phyloP scores from a whole-genome alignment of 495 filamentous ascomycete species.

The Penicillium pancosmium region DNA sequence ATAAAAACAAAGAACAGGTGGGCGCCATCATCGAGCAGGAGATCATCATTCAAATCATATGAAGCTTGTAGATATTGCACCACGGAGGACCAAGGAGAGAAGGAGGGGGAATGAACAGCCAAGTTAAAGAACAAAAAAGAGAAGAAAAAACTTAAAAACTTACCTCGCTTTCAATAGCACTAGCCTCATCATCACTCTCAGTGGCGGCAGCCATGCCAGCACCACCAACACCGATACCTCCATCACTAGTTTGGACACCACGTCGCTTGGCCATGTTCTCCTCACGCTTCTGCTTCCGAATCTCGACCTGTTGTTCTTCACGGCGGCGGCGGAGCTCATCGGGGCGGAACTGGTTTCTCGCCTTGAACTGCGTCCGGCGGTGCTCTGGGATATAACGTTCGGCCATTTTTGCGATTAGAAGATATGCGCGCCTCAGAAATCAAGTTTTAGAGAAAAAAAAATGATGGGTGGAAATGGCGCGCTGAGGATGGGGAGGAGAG shows the following conservation, averaged over 20 bases:
- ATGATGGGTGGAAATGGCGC: constrained; percentile 17
- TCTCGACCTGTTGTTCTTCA: constrained; percentile 99
- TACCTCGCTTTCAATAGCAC: constrained; percentile 95
- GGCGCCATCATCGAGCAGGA: not conserved
- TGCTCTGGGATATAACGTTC: constrained; percentile 99
- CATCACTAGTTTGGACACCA: constrained; percentile 82
- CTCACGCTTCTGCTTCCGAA: constrained; percentile 95
- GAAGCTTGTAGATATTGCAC: not conserved
- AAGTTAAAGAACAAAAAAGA: constrained; percentile 20
- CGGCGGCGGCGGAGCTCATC: constrained; percentile 98
- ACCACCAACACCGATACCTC: constrained; percentile 75
- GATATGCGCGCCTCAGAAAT: constrained; percentile 38
- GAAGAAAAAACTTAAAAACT: constrained; percentile 35
- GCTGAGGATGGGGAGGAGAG: constrained; percentile 29
- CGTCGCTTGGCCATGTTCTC: constrained; percentile 98
- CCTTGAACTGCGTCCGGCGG: constrained; percentile 98
- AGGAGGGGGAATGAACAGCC: not conserved
- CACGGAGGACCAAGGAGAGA: not conserved
- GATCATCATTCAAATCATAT: not conserved
- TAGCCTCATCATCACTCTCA: constrained; percentile 96
- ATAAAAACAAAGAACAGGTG: constrained; percentile 28
- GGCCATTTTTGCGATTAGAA: constrained; percentile 70
- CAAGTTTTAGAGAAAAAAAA: constrained; percentile 18
- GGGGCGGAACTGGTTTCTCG: constrained; percentile 95
- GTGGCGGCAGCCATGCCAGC: constrained; percentile 81